A percentile compares a stretch with the other conserved stretches of the same genome.
These are phyloP conservation scores for Fusarium sp. DNA, from an alignment of 2,329 filamentous ascomycete genomes.

Conservation along the genomic window DNA sequence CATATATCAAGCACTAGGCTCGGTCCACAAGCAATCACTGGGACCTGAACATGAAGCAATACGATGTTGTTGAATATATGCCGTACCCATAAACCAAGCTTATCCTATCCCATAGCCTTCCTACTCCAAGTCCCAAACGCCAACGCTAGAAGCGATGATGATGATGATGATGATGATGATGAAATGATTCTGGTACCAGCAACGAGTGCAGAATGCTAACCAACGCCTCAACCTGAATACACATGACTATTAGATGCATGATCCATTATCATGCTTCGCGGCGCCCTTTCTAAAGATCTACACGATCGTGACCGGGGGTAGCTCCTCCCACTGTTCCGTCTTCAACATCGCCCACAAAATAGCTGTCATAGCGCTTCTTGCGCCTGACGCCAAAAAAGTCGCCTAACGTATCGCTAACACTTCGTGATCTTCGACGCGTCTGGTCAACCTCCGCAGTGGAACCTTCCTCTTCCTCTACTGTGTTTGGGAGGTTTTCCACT, in stretches of 20 bases:
- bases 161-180: slow-evolving; percentile 23
- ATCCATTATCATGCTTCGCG: slow-evolving; percentile 20
- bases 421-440: slow-evolving; percentile 51
- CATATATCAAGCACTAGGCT: slow-evolving; percentile 2
- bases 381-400: slow-evolving; percentile 53
- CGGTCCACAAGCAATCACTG: slow-evolving; percentile 3
- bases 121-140: slow-evolving; percentile 42
- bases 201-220: slow-evolving; percentile 33
- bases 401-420: slow-evolving; percentile 56
- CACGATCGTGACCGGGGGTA: slow-evolving; percentile 15
- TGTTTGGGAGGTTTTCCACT: slow-evolving; percentile 42
- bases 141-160: slow-evolving; percentile 42
- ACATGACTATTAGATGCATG: slow-evolving; percentile 31
- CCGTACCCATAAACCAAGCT: slow-evolving; percentile 24
- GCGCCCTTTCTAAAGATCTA: slow-evolving; percentile 12
- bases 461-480: slow-evolving; percentile 34
- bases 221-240: slow-evolving; percentile 31
- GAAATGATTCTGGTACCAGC: slow-evolving; percentile 40
- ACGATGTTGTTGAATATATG: slow-evolving; percentile 10
- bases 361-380: slow-evolving; percentile 47
- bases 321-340: slow-evolving; percentile 26
- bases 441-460: slow-evolving; percentile 27
- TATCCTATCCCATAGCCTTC: background rate
- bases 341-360: slow-evolving; percentile 37
- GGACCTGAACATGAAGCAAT: slow-evolving; percentile 12